Conservation (phyloP, 2,329 filamentous ascomycete genomes). For the Gnomoniopsis sp. region DNA sequence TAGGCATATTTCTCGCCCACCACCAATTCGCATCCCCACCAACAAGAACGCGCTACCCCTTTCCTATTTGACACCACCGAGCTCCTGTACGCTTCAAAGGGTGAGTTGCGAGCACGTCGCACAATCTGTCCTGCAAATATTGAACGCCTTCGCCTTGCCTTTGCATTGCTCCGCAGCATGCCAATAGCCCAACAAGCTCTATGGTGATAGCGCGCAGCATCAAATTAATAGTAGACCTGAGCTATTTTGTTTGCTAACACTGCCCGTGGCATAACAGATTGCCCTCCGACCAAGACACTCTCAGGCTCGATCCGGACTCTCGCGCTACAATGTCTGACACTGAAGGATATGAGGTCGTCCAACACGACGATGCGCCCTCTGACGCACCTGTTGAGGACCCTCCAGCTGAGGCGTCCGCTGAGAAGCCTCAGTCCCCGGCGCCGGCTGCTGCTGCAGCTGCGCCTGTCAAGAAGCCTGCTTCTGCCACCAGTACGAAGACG, state of each 20-base stretch:
- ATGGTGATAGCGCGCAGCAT: background rate
- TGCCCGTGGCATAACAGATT: background rate
- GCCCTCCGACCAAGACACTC: background rate
- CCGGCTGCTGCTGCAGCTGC: background rate
- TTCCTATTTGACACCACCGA: background rate
- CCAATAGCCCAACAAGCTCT: background rate
- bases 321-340: slow-evolving; percentile 30
- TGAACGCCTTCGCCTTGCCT: background rate
- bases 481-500: slow-evolving; percentile 16
- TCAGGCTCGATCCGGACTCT: background rate
- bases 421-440: background rate
- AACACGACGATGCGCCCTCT: slow-evolving; percentile 24
- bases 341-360: slow-evolving; percentile 28
- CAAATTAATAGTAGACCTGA: no score
- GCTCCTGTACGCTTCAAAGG: background rate
- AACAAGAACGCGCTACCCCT: slow-evolving; percentile 7
- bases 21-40: background rate
- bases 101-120: background rate
- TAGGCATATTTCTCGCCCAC: background rate
- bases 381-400: slow-evolving; percentile 9
- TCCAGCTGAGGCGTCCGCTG: slow-evolving; percentile 10
- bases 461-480: slow-evolving; percentile 13
- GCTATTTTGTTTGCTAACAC: background rate
- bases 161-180: background rate
- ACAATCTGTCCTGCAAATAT: background rate